These are phyloP conservation scores for Emmonsia crescens DNA, from an alignment of 2,329 filamentous ascomycete genomes.

Conservation along the genomic window DNA sequence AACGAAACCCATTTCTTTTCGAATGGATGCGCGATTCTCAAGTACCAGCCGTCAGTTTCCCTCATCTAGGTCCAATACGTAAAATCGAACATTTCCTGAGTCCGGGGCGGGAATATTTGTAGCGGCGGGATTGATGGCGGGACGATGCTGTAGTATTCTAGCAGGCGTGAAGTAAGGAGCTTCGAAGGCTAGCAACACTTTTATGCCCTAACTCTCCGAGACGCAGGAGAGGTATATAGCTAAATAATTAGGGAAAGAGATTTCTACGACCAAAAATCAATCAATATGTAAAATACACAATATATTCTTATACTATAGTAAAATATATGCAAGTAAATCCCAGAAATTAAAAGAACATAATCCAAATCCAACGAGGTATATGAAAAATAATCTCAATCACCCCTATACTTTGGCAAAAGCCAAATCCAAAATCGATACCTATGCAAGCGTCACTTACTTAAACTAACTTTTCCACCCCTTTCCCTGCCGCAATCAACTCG, in stretches of 20 bases:
- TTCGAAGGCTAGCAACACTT: not conserved
- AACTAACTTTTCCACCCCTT: not conserved
- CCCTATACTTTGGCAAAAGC: not conserved
- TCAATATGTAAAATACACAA: not conserved
- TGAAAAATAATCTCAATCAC: not conserved
- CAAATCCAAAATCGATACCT: not conserved
- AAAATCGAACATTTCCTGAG: not conserved
- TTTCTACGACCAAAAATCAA: not conserved
- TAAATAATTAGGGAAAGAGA: not conserved
- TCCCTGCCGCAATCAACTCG: constrained; percentile 24
- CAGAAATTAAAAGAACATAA: not conserved
- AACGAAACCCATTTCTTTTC: not conserved
- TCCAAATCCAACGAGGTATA: too few species aligned
- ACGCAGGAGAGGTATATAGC: not conserved
- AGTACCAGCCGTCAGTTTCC: too few species aligned
- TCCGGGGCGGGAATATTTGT: not conserved
- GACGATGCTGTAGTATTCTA: not conserved
- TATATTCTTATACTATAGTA: not conserved
- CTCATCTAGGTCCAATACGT: too few species aligned
- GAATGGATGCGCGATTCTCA: not conserved
- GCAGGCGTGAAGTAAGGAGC: not conserved
- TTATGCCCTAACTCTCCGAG: not conserved
- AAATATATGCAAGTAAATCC: not conserved
- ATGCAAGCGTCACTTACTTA: not conserved
- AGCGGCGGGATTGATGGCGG: not conserved